Evolutionary conservation across 208 protist species (phyloP).

Genomic region (Leishmania lainsoni): DNA sequence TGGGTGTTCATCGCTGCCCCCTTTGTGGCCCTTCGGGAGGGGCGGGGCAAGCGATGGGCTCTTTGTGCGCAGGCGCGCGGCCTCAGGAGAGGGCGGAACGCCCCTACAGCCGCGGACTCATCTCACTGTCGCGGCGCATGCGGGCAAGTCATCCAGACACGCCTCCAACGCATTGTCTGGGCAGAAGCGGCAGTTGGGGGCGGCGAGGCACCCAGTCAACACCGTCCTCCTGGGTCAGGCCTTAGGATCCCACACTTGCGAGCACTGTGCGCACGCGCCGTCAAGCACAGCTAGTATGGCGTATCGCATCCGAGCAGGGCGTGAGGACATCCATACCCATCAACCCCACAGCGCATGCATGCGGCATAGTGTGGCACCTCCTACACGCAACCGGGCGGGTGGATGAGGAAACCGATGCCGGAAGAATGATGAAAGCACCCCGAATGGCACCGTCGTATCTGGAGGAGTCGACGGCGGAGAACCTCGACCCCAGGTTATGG

Average conservation of each 20-base stretch:
- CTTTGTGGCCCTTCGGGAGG: background rate
- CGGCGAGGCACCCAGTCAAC: background rate
- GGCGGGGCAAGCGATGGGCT: background rate
- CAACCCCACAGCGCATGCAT: background rate
- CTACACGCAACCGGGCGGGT: background rate
- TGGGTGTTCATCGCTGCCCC: background rate
- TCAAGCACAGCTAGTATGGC: background rate
- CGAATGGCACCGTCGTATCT: background rate
- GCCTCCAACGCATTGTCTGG: too few relatives aligned
- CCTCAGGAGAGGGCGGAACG: background rate
- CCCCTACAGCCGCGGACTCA: background rate
- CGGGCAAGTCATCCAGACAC: background rate
- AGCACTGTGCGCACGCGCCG: background rate
- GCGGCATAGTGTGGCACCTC: background rate
- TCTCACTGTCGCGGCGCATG: background rate
- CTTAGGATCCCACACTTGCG: background rate
- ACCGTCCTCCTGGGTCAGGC: background rate
- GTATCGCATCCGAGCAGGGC: background rate
- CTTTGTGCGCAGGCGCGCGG: background rate
- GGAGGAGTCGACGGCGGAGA: background rate
- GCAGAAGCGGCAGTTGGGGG: too few relatives aligned
- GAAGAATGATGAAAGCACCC: background rate
- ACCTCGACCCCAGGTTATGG: background rate
- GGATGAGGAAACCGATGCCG: background rate
- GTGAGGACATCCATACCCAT: background rate